Percentiles rank a stretch among this genome's conserved stretches.
Conservation (phyloP, 2,329 filamentous ascomycete species). For the Daldinia sp. region DNA sequence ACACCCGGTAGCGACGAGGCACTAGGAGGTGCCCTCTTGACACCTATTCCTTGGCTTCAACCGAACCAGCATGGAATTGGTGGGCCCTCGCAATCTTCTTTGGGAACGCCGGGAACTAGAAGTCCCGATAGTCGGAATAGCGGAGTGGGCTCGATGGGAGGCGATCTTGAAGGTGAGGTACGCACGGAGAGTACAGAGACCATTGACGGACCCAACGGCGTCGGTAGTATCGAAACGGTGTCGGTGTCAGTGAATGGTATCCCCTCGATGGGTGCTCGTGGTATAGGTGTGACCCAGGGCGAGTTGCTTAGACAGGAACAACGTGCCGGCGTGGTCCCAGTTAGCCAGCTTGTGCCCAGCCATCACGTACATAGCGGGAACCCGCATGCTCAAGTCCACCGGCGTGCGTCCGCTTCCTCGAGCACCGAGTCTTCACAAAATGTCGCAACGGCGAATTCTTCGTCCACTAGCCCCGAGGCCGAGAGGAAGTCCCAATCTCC, state of each 20-base stretch:
- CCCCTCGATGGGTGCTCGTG: slow-evolving; percentile 60
- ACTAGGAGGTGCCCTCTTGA: slow-evolving; percentile 87
- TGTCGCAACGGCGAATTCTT: neutral
- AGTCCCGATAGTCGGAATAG: slow-evolving; percentile 41
- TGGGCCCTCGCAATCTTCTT: slow-evolving; percentile 30
- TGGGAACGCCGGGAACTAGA: slow-evolving; percentile 15
- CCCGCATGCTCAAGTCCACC: slow-evolving; percentile 36
- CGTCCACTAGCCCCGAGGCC: slow-evolving; percentile 5
- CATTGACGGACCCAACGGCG: slow-evolving; percentile 81
- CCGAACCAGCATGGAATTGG: slow-evolving; percentile 41
- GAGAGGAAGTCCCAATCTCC: slow-evolving; percentile 25
- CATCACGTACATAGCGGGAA: slow-evolving; percentile 45
- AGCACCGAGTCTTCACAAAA: neutral
- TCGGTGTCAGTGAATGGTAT: slow-evolving; percentile 78
- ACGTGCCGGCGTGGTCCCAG: slow-evolving; percentile 78
- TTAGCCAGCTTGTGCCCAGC: slow-evolving; percentile 63
- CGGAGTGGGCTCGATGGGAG: slow-evolving; percentile 43
- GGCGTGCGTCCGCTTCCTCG: slow-evolving; percentile 21
- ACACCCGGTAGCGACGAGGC: slow-evolving; percentile 84
- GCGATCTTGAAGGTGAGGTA: slow-evolving; percentile 65
- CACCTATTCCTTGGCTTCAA: slow-evolving; percentile 88
- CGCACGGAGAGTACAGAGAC: slow-evolving; percentile 80
- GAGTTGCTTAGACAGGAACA: slow-evolving; percentile 89
- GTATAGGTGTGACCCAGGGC: slow-evolving; percentile 76
- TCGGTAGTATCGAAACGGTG: slow-evolving; percentile 82